Conservation (phyloP, 148 eudicot species). For the Heliosperma pusillum region DNA sequence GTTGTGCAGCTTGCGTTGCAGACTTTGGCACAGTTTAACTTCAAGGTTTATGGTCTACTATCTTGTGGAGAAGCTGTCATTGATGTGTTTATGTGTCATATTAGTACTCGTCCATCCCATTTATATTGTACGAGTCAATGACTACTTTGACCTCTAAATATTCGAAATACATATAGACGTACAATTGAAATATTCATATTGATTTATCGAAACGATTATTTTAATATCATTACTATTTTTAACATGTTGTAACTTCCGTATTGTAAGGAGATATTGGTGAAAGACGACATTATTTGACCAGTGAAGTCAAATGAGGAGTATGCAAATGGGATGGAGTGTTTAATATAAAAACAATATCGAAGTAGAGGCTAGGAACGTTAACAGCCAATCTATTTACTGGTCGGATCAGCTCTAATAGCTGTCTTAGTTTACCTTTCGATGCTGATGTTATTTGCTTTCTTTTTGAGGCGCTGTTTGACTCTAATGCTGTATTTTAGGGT, state of each 20-base stretch:
- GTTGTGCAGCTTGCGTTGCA: conserved; percentile 90
- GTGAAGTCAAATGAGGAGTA: neutral
- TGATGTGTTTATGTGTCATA: neutral
- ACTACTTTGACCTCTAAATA: neutral
- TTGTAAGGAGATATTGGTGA: neutral
- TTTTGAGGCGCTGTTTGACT: conserved; percentile 11
- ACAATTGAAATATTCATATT: too few relatives aligned
- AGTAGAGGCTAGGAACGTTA: too few relatives aligned
- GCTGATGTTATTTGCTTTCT: neutral
- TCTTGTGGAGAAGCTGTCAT: neutral
- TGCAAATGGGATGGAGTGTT: neutral
- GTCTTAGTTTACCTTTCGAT: neutral
- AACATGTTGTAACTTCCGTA: neutral
- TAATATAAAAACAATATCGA: too few relatives aligned
- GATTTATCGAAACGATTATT: too few relatives aligned
- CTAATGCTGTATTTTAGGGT: conserved; percentile 48
- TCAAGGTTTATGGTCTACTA: conserved; percentile 54
- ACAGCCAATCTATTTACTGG: too few relatives aligned
- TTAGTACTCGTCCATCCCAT: neutral
- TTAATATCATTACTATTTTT: too few relatives aligned
- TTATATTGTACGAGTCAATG: neutral
- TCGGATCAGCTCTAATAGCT: too few relatives aligned
- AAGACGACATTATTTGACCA: neutral
- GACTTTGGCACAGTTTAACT: conserved; percentile 84
- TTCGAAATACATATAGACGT: neutral